These are phyloP conservation scores for Jaltomata sinuosa DNA, from an alignment of 257 asterid species.

Conservation along the genomic window DNA sequence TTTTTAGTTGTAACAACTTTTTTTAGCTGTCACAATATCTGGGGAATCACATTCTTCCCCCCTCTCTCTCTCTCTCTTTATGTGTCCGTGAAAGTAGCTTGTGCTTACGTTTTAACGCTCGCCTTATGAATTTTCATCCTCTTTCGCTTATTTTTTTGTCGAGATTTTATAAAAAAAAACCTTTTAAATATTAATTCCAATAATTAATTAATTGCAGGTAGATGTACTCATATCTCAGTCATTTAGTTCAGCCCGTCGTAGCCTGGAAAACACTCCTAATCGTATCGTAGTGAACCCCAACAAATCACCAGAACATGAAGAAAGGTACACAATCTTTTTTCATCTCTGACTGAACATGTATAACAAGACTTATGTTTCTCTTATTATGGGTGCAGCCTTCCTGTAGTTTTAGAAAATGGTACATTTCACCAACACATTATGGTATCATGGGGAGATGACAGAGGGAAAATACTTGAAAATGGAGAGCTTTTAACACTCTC, in stretches of 20 bases:
- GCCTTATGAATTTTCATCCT: not conserved
- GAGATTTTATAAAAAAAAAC: not conserved
- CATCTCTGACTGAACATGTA: too few species aligned
- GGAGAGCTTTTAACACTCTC: slow-evolving; percentile 73
- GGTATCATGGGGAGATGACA: slow-evolving; percentile 60
- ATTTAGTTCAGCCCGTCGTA: slow-evolving; percentile 31
- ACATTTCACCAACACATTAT: slow-evolving; percentile 45
- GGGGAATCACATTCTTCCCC: not conserved
- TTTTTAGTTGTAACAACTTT: not conserved
- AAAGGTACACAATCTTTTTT: not conserved
- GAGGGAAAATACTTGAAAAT: slow-evolving; percentile 30
- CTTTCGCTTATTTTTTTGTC: too few species aligned
- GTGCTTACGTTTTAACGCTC: not conserved
- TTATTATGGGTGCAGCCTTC: slow-evolving; percentile 4
- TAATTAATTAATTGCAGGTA: slow-evolving; percentile 29
- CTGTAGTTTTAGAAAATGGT: slow-evolving; percentile 27
- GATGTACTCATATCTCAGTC: slow-evolving; percentile 59
- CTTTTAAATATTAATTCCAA: not conserved
- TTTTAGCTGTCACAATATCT: not conserved
- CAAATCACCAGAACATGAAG: not conserved
- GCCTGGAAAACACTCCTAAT: slow-evolving; percentile 17
- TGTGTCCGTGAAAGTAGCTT: too few species aligned
- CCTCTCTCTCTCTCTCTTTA: not conserved
- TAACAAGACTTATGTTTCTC: not conserved
- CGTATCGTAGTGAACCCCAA: not conserved